Conservation (phyloP, 805 yeast genomes). For the Metschnikowia koreensis region DNA sequence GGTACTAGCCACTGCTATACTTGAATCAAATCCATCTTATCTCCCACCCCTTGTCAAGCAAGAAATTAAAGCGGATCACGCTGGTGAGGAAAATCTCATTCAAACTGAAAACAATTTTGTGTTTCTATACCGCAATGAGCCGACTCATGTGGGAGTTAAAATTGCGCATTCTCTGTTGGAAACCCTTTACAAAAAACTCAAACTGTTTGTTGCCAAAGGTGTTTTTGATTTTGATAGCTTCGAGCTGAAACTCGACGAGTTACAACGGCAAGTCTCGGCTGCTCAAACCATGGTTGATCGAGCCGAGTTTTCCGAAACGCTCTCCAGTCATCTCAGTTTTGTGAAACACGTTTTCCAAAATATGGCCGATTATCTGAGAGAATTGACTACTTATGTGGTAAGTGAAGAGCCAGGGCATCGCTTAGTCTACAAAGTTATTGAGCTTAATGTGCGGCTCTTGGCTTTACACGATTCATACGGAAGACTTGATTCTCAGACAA, state of each 20-base stretch:
- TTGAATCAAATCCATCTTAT: too few species aligned
- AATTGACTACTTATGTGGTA: not conserved
- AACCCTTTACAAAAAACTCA: too few species aligned
- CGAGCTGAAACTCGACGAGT: not conserved
- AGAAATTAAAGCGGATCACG: too few species aligned
- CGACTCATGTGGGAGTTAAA: too few species aligned
- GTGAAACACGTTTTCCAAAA: not conserved
- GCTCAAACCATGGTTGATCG: not conserved
- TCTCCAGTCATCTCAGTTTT: not conserved
- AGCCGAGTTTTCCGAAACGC: not conserved
- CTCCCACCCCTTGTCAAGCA: too few species aligned
- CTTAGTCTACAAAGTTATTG: constrained; percentile 1
- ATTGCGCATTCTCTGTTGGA: too few species aligned
- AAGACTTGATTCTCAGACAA: not conserved
- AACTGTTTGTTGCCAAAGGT: not conserved
- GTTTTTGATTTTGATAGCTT: not conserved
- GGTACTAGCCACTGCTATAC: too few species aligned
- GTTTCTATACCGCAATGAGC: too few species aligned
- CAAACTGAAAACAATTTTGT: too few species aligned
- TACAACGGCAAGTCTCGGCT: not conserved
- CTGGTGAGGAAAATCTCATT: too few species aligned
- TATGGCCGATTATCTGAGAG: not conserved
- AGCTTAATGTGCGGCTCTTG: constrained; percentile 2
- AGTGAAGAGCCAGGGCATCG: not conserved
- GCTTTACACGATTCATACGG: not conserved